These are phyloP conservation scores for Pythium sukuiense DNA, from an alignment of 352 stramenopile species.

Conservation along the genomic window DNA sequence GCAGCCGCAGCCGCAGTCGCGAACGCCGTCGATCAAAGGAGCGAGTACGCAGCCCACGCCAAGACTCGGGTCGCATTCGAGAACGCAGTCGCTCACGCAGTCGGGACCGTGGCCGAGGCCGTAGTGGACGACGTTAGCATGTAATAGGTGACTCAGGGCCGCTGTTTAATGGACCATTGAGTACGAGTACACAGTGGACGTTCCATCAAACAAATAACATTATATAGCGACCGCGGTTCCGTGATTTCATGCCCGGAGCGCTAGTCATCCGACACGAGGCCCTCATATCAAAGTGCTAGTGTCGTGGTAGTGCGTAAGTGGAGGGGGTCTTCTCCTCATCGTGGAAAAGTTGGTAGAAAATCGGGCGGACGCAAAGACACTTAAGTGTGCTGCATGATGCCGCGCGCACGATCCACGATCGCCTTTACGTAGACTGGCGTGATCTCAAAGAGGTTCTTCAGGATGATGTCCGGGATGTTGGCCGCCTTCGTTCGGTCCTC, in stretches of 20 bases:
- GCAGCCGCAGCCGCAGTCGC: constrained; percentile 25
- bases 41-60: constrained; percentile 18
- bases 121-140: neutral
- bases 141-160: neutral
- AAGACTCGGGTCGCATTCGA: constrained; percentile 7
- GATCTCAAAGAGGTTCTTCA: constrained; percentile 89
- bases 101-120: constrained; percentile 17
- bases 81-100: constrained; percentile 22
- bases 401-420: constrained; percentile 71
- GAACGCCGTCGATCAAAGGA: constrained; percentile 17
- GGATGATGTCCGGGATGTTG: constrained; percentile 86
- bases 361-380: neutral
- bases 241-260: neutral
- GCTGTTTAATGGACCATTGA: neutral
- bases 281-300: neutral
- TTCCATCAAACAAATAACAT: constrained; percentile 36
- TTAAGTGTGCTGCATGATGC: constrained; percentile 31
- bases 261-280: neutral
- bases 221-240: constrained; percentile 27
- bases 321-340: neutral
- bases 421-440: constrained; percentile 84
- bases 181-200: neutral
- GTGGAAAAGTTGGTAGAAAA: neutral
- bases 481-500: constrained; percentile 72
- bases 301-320: neutral